Evolutionary conservation across 768 basidiomycete genomes (phyloP).

Genomic region (Boletus eberwhitei): DNA sequence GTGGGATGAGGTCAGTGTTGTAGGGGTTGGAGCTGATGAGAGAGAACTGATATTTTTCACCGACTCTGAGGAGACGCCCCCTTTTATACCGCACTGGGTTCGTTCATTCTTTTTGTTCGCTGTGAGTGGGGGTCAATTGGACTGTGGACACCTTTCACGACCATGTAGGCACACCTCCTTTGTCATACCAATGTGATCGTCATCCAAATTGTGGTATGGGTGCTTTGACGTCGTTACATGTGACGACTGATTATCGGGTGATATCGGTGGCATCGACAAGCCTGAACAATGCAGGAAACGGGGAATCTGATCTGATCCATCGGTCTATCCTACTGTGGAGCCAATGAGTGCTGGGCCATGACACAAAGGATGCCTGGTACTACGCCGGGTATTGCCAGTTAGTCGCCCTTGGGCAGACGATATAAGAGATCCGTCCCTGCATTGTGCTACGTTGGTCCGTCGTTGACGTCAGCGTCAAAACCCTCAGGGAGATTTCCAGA

Average conservation of each 20-base stretch:
- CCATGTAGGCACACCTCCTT: conserved; percentile 1
- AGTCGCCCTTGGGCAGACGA: neutral
- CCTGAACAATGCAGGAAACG: neutral
- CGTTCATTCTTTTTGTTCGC: neutral
- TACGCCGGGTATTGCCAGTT: neutral
- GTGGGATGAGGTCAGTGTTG: neutral
- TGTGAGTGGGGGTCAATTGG: neutral
- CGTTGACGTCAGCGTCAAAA: no score
- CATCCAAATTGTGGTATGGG: neutral
- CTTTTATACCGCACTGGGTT: conserved; percentile 6
- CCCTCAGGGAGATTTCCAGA: no score
- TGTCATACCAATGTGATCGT: neutral
- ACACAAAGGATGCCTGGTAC: neutral
- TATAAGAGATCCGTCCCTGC: neutral
- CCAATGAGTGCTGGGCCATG: neutral
- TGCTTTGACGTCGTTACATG: neutral
- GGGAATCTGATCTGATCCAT: neutral
- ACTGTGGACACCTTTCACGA: neutral
- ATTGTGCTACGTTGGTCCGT: no score
- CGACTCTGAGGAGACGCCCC: neutral
- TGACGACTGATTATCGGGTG: neutral
- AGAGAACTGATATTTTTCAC: neutral
- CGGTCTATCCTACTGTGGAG: no score
- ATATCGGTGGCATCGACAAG: neutral
- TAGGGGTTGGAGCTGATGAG: neutral